phyloP scores from a whole-genome alignment of 805 yeast genomes.

The Ogataea haglerorum region DNA sequence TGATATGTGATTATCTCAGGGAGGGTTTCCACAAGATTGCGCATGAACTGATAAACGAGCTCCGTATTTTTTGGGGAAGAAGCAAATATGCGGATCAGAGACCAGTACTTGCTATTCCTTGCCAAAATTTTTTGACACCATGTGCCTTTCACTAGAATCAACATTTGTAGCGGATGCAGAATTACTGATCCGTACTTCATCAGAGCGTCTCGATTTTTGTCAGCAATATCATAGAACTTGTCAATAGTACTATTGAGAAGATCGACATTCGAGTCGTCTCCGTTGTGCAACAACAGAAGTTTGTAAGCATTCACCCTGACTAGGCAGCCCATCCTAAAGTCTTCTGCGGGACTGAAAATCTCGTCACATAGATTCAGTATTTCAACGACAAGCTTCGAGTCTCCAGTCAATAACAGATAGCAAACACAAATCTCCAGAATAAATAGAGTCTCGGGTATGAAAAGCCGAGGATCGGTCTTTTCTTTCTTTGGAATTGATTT shows the following conservation, averaged over 20 bases:
- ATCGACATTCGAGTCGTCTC: slow-evolving; percentile 20
- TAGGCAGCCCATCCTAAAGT: slow-evolving; percentile 26
- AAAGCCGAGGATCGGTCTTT: slow-evolving; percentile 28
- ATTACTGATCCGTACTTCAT: slow-evolving; percentile 43
- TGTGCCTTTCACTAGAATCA: slow-evolving; percentile 40
- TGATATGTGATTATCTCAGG: slow-evolving; percentile 39
- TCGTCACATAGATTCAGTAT: slow-evolving; percentile 24
- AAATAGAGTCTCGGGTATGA: slow-evolving; percentile 29
- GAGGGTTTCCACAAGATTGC: slow-evolving; percentile 33
- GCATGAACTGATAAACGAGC: slow-evolving; percentile 46
- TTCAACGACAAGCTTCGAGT: slow-evolving; percentile 22
- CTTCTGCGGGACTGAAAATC: slow-evolving; percentile 22
- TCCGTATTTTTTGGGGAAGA: slow-evolving; percentile 40
- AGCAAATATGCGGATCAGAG: slow-evolving; percentile 42
- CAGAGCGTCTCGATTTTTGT: slow-evolving; percentile 38
- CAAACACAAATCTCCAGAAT: slow-evolving; percentile 33
- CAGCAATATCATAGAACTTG: slow-evolving; percentile 20
- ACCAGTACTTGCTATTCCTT: slow-evolving; percentile 45
- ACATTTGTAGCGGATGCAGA: slow-evolving; percentile 47
- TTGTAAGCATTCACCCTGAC: slow-evolving; percentile 52
- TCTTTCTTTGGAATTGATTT: slow-evolving; percentile 33
- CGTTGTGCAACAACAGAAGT: slow-evolving; percentile 42
- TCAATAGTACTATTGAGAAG: slow-evolving; percentile 27
- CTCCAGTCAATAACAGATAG: slow-evolving; percentile 28
- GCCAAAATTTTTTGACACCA: slow-evolving; percentile 41